These are phyloP conservation scores for Globisporangium radiosum DNA, from an alignment of 352 stramenopile genomes.

Conservation along the genomic window DNA sequence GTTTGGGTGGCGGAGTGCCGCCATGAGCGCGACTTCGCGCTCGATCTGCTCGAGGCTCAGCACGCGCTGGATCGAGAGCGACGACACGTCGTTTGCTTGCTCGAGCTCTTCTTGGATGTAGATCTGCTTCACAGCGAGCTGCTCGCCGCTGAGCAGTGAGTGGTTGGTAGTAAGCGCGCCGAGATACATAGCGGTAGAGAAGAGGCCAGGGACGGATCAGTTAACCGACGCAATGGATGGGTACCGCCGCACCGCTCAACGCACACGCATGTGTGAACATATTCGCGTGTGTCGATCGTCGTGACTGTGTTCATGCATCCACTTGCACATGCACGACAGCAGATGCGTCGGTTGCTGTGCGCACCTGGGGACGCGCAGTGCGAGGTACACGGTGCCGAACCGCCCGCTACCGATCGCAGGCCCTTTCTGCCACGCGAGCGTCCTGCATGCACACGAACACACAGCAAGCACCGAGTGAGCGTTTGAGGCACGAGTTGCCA, in stretches of 20 bases:
- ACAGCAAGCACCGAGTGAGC: background rate
- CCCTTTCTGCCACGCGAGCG: slow-evolving; percentile 63
- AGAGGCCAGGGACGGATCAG: background rate
- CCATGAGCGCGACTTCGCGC: slow-evolving; percentile 44
- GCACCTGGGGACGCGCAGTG: slow-evolving; percentile 56
- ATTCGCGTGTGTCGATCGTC: slow-evolving; percentile 3
- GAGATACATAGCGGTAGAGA: background rate
- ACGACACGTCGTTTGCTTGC: slow-evolving; percentile 61
- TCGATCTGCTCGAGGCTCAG: slow-evolving; percentile 50
- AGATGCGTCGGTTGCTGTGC: background rate
- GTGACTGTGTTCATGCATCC: background rate
- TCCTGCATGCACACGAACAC: slow-evolving; percentile 16
- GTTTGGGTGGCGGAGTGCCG: slow-evolving; percentile 46
- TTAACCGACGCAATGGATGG: slow-evolving; percentile 1
- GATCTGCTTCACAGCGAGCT: slow-evolving; percentile 87
- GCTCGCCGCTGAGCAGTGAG: slow-evolving; percentile 43
- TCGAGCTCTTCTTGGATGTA: slow-evolving; percentile 69
- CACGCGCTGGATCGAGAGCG: slow-evolving; percentile 47
- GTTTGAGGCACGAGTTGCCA: background rate
- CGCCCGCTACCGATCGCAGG: slow-evolving; percentile 55
- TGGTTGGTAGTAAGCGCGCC: too few species aligned
- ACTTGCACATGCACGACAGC: background rate
- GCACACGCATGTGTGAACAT: too few species aligned
- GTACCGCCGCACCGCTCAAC: too few species aligned
- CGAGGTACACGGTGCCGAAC: slow-evolving; percentile 69